Conservation (phyloP, 2,329 filamentous ascomycete genomes). For the Botrytis pseudocinerea region DNA sequence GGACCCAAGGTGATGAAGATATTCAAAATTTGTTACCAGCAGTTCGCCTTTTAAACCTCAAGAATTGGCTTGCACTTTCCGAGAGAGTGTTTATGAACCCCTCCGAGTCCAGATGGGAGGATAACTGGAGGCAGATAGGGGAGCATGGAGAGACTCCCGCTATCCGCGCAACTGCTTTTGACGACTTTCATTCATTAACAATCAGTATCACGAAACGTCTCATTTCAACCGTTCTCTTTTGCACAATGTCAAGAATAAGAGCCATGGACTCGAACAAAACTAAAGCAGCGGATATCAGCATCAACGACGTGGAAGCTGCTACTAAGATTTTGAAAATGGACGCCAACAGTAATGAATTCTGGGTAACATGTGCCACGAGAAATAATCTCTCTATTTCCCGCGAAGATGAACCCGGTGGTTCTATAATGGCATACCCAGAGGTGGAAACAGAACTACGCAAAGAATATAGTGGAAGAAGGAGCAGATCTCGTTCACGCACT, state of each 20-base stretch:
- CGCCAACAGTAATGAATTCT: conserved; percentile 49
- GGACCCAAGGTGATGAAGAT: conserved; percentile 31
- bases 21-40: conserved; percentile 47
- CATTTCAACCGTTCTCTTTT: conserved; percentile 67
- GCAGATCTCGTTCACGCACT: conserved; percentile 25
- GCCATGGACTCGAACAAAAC: conserved; percentile 43
- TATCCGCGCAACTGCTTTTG: conserved; percentile 72
- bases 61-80: conserved; percentile 64
- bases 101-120: conserved; percentile 53
- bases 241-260: conserved; percentile 68
- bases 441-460: conserved; percentile 36
- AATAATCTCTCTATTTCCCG: conserved; percentile 53
- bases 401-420: conserved; percentile 28
- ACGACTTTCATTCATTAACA: conserved; percentile 70
- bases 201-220: conserved; percentile 69
- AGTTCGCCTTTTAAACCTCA: conserved; percentile 57
- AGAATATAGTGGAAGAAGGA: conserved; percentile 26
- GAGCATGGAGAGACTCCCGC: conserved; percentile 59
- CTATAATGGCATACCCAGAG: conserved; percentile 43
- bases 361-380: conserved; percentile 53
- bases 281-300: conserved; percentile 35
- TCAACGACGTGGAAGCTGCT: conserved; percentile 52
- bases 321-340: conserved; percentile 55
- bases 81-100: conserved; percentile 74
- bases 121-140: conserved; percentile 67